Conservation (phyloP, 495 filamentous ascomycete species). For the Neurospora sublineolata region DNA sequence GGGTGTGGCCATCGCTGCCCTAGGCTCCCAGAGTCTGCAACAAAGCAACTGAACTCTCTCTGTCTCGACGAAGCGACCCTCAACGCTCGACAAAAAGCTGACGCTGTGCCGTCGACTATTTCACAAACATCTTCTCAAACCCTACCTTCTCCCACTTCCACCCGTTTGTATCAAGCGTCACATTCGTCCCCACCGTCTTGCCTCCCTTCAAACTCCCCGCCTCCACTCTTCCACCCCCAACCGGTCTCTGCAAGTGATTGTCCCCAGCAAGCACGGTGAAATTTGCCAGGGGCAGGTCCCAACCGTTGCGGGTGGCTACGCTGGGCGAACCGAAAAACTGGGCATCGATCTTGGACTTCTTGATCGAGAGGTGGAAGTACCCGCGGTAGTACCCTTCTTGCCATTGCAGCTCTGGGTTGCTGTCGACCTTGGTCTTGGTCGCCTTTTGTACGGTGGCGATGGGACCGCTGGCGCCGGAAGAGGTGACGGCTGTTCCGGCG, state of each 20-base stretch:
- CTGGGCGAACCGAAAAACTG: constrained; percentile 39
- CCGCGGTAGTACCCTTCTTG: constrained; percentile 53
- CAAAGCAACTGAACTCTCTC: background rate
- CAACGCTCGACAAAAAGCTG: background rate
- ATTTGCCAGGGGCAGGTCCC: constrained; percentile 49
- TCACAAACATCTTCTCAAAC: constrained; percentile 8
- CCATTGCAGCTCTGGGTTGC: constrained; percentile 50
- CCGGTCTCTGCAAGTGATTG: constrained; percentile 35
- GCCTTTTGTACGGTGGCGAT: constrained; percentile 29
- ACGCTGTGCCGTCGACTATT: background rate
- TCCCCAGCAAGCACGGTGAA: constrained; percentile 47
- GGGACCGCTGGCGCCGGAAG: constrained; percentile 38
- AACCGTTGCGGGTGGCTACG: constrained; percentile 33
- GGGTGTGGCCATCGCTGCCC: background rate
- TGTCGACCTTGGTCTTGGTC: constrained; percentile 33
- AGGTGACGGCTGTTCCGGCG: constrained; percentile 47
- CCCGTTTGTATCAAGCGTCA: constrained; percentile 37
- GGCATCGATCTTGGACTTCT: constrained; percentile 38
- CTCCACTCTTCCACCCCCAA: constrained; percentile 35
- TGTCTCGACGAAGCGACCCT: background rate
- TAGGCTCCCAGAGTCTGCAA: background rate
- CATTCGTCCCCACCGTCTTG: constrained; percentile 29
- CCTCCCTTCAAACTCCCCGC: constrained; percentile 37
- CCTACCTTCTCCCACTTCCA: constrained; percentile 14
- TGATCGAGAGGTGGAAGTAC: constrained; percentile 43